phyloP scores from a whole-genome alignment of 2,329 filamentous ascomycete genomes.

The Pyrenophora tritici-repentis region DNA sequence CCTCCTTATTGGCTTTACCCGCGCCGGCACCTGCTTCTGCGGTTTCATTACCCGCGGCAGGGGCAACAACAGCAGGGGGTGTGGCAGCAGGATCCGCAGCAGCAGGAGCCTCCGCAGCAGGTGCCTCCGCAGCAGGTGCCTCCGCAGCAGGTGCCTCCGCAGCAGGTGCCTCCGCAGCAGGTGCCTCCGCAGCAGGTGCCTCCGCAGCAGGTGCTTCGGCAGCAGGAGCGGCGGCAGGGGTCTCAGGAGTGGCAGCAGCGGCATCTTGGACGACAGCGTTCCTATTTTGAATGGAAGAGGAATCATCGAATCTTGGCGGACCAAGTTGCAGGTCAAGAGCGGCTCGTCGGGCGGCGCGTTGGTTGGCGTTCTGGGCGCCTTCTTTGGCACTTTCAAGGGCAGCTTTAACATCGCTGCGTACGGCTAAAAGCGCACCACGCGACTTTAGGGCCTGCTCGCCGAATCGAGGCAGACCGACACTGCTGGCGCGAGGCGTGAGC shows the following conservation, averaged over 20 bases:
- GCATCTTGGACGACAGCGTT: too few relatives aligned
- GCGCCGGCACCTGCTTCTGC: slow-evolving; percentile 14
- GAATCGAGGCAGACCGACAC: slow-evolving; percentile 33
- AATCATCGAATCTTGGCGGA: too few relatives aligned
- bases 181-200: too few relatives aligned
- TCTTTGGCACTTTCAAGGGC: too few relatives aligned
- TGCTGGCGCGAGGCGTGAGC: slow-evolving; percentile 28
- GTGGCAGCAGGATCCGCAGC: too few relatives aligned
- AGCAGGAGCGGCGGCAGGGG: neutral
- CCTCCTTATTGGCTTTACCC: slow-evolving; percentile 12
- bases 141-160: too few relatives aligned
- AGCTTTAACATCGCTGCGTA: slow-evolving; percentile 7
- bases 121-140: too few relatives aligned
- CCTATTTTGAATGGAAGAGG: too few relatives aligned
- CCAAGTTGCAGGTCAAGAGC: too few relatives aligned
- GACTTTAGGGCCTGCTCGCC: slow-evolving; percentile 34
- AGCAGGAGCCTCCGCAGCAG: neutral
- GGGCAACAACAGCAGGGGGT: slow-evolving; percentile 1
- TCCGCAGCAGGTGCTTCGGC: neutral
- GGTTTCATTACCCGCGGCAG: neutral
- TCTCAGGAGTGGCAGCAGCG: too few relatives aligned
- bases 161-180: too few relatives aligned
- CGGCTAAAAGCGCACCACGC: slow-evolving; percentile 31
- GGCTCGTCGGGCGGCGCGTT: too few relatives aligned
- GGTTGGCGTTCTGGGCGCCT: neutral